Evolutionary conservation across 2,329 filamentous ascomycete species (phyloP).

Genomic region (Cordyceps pruinosa): DNA sequence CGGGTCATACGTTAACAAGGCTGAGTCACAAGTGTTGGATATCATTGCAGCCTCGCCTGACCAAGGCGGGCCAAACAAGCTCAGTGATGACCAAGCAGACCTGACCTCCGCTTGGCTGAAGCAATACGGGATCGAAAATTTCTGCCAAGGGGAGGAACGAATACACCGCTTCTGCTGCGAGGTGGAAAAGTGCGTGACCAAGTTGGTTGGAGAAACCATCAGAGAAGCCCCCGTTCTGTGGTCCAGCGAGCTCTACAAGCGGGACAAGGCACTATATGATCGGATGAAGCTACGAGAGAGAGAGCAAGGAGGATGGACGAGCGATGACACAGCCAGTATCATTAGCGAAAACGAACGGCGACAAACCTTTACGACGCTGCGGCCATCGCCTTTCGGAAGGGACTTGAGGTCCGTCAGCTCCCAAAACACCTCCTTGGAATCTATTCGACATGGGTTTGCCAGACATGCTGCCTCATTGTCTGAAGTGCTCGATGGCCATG

Average conservation of each 20-base stretch:
- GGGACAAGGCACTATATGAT: constrained; percentile 62
- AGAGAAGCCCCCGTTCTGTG: constrained; percentile 81
- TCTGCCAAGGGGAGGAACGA: constrained; percentile 89
- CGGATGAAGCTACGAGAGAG: constrained; percentile 36
- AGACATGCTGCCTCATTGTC: constrained; percentile 50
- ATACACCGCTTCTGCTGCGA: constrained; percentile 93
- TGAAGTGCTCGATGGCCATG: constrained; percentile 62
- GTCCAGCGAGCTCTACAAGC: constrained; percentile 82
- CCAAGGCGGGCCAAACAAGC: constrained; percentile 86
- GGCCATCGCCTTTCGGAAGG: constrained; percentile 46
- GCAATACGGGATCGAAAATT: constrained; percentile 77
- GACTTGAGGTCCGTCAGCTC: constrained; percentile 52
- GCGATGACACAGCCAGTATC: constrained; percentile 46
- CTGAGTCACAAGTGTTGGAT: constrained; percentile 80
- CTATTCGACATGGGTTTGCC: constrained; percentile 55
- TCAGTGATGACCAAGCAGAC: constrained; percentile 91
- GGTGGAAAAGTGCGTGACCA: constrained; percentile 76
- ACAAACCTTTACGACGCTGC: constrained; percentile 34
- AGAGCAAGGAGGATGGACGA: constrained; percentile 38
- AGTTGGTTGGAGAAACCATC: constrained; percentile 77
- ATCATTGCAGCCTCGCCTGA: constrained; percentile 75
- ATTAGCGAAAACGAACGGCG: constrained; percentile 49
- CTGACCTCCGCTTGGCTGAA: constrained; percentile 78
- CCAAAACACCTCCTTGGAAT: constrained; percentile 61
- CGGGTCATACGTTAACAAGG: constrained; percentile 66